A percentile compares a stretch with the other conserved stretches of the same genome.
phyloP scores from a whole-genome alignment of 345 rosid species.

The rapeseed (Brassica napus) region Da-Ae NC_063450.1:18888501-18889000 shows the following conservation, averaged over 20 bases:
- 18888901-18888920: slow-evolving; percentile 54
- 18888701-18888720: slow-evolving; percentile 88
- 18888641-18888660: background rate
- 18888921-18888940: slow-evolving; percentile 10
- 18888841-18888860: slow-evolving; percentile 63
- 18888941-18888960: background rate
- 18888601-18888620: slow-evolving; percentile 38
- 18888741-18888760: slow-evolving; percentile 93
- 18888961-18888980: background rate
- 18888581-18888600: slow-evolving; percentile 86
- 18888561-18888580: slow-evolving; percentile 97
- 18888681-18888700: slow-evolving; percentile 81
- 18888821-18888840: slow-evolving; percentile 56
- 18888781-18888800: slow-evolving; percentile 70
- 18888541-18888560: slow-evolving; percentile 94
- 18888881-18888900: slow-evolving; percentile 70
- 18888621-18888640: background rate
- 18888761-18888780: slow-evolving; percentile 83
- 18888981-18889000: background rate
- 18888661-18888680: slow-evolving; percentile 57
- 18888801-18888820: slow-evolving; percentile 57
- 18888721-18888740: slow-evolving; percentile 96
- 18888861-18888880: slow-evolving; percentile 68
- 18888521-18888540: slow-evolving; percentile 77
- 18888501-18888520: slow-evolving; percentile 95